Evolutionary conservation across 192 early-diverging fungal species (phyloP), one percentile per base, ranked within the genome.

Genomic region (Podila verticillata): DNA sequence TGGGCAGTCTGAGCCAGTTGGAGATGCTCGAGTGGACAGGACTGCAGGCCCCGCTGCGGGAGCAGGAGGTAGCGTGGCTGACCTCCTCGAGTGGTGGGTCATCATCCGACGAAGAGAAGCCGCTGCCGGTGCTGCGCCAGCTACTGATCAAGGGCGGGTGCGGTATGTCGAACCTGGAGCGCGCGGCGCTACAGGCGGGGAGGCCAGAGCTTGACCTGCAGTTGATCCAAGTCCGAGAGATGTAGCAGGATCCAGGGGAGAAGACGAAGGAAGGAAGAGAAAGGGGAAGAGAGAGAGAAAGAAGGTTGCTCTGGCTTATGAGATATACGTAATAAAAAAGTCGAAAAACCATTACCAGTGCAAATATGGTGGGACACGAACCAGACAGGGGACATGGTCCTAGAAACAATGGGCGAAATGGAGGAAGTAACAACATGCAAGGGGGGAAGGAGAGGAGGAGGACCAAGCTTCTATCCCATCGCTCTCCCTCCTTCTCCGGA

Each of bases 31-130:
- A 69, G 36, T 48, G 17, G 39, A 48, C 61, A 4, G 74, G 74
- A 20, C 56, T 75, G 15, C 61, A 65, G 13, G 29, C 20, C 10
- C 66, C 74, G 1, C 15, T 68, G 47, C 61, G 73, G 13, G 12
- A 10, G 17, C 35, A 66, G 4, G 74, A 75, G 48, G 31, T 75
- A 19, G 56, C 57, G 17, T 75, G 74, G 74, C 34, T 75, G 57
- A 51, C 20, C 3, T 66, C 66, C 32, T 7, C 30, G 24, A 67
- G 32, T 22, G 22, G 32, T 31, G 57, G 5, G n/a, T n/a, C n/a
- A n/a, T n/a, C n/a, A 36, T 26, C 20, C 1, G 19, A 34, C n/a
- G 59, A n/a, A 58, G 48, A 19, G 63, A 13, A 2, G 32, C n/a
- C 49, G 20, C 30, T 68, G n/a, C 73, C 51, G 3, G 32, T 13